Conservation (phyloP, 257 asterid species). For the Asclepias syriaca region DNA sequence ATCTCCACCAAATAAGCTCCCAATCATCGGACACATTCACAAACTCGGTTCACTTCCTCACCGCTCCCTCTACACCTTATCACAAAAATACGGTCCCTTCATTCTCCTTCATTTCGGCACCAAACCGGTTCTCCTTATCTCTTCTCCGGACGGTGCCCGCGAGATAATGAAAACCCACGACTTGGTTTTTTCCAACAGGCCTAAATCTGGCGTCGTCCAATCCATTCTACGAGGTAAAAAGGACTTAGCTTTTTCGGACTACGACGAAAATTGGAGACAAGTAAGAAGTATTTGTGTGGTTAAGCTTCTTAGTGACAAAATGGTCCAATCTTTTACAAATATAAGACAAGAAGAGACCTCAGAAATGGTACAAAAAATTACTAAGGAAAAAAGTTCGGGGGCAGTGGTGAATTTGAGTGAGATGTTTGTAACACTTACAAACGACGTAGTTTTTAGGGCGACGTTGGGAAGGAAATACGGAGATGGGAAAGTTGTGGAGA, state of each 20-base stretch:
- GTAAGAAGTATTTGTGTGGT: background rate
- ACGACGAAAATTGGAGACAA: constrained; percentile 23
- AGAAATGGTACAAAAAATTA: constrained; percentile 10
- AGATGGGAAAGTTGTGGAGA: background rate
- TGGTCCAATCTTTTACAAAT: constrained; percentile 15
- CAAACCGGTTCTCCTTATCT: background rate
- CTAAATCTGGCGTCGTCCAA: background rate
- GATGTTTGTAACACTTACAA: background rate
- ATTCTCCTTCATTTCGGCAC: background rate
- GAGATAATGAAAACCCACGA: background rate
- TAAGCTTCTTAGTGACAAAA: background rate
- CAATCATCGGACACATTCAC: background rate
- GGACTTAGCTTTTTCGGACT: constrained; percentile 19
- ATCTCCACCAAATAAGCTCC: background rate
- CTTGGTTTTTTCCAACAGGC: background rate
- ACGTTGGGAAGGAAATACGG: background rate
- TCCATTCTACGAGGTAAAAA: background rate
- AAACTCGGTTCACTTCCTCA: background rate
- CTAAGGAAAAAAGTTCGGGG: no score
- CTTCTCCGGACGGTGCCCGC: background rate
- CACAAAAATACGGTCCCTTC: background rate
- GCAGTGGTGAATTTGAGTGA: background rate
- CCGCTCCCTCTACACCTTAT: background rate
- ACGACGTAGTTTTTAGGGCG: background rate
- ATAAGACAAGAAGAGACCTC: constrained; percentile 22